phyloP scores from a whole-genome alignment of 78 protist species.

The Dictyostelium purpureum region DNA sequence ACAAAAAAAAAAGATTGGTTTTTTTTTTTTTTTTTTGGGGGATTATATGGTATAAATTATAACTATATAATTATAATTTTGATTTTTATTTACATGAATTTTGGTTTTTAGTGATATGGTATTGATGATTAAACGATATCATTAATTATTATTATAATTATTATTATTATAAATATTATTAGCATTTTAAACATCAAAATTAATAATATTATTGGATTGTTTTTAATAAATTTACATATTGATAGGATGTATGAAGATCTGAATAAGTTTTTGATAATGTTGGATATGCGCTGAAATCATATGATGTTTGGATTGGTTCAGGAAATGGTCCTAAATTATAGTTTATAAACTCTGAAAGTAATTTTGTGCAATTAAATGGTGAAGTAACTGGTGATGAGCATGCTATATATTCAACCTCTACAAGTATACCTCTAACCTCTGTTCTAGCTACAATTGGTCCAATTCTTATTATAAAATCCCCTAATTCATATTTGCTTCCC shows the following conservation, averaged over 20 bases:
- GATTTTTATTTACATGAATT: too few relatives aligned
- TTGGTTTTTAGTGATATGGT: too few relatives aligned
- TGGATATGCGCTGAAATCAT: constrained; percentile 57
- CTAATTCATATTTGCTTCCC: constrained; percentile 55
- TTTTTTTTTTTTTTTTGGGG: too few relatives aligned
- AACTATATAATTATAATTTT: too few relatives aligned
- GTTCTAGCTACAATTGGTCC: constrained; percentile 48
- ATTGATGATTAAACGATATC: too few relatives aligned
- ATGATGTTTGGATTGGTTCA: constrained; percentile 47
- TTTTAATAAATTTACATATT: constrained; percentile 60
- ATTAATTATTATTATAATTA: too few relatives aligned
- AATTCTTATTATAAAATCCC: constrained; percentile 56
- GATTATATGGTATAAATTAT: too few relatives aligned
- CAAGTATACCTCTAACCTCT: constrained; percentile 27
- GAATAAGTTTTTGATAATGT: constrained; percentile 32
- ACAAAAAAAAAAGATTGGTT: too few relatives aligned
- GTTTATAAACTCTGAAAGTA: constrained; percentile 47
- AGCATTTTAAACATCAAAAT: too few relatives aligned
- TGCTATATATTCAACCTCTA: constrained; percentile 60
- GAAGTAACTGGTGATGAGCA: constrained; percentile 9
- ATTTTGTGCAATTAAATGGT: constrained; percentile 52
- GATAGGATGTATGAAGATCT: constrained; percentile 57
- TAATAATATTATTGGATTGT: background rate
- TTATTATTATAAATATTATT: too few relatives aligned
- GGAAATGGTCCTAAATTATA: constrained; percentile 31